Percentiles rank a stretch among this genome's conserved stretches.
Evolutionary conservation across 495 filamentous ascomycete genomes (phyloP).

Genomic region (Xylaria cubensis): DNA sequence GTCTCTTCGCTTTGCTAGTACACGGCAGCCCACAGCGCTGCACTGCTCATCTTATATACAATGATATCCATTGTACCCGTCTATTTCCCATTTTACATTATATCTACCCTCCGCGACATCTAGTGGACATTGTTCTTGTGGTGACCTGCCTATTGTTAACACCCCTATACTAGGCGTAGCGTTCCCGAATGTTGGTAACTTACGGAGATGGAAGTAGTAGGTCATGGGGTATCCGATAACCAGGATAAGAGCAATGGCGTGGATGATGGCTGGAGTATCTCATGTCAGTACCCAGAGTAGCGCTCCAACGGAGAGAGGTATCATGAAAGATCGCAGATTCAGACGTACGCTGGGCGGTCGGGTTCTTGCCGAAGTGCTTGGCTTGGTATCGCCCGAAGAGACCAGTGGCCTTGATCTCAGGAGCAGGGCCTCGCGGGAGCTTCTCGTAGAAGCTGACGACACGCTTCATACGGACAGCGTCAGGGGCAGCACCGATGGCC

Average conservation of each 20-base stretch:
- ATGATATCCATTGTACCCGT: conserved; percentile 33
- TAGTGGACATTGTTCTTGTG: conserved; percentile 99
- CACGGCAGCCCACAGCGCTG: conserved; percentile 33
- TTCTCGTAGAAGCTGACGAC: conserved; percentile 98
- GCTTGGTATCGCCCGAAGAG: conserved; percentile 87
- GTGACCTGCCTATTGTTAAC: conserved; percentile 70
- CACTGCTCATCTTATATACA: conserved; percentile 54
- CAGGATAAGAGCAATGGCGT: conserved; percentile 78
- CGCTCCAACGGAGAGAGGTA: not conserved
- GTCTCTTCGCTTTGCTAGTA: conserved; percentile 37
- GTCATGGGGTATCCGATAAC: conserved; percentile 89
- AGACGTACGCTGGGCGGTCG: conserved; percentile 82
- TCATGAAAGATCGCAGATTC: not conserved
- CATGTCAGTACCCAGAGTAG: conserved; percentile 32
- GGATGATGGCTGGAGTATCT: conserved; percentile 72
- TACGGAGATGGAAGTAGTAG: conserved; percentile 99
- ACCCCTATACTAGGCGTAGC: not conserved
- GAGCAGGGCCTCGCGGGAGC: conserved; percentile 87
- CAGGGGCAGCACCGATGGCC: conserved; percentile 89
- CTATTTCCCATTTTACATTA: conserved; percentile 20
- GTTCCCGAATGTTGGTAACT: conserved; percentile 42
- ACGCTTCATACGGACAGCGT: conserved; percentile 94
- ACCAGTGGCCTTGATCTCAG: conserved; percentile 78
- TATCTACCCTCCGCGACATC: conserved; percentile 34
- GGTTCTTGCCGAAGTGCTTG: conserved; percentile 93